Conservation (phyloP, 805 yeast species). For the Barnettozyma populi region DNA sequence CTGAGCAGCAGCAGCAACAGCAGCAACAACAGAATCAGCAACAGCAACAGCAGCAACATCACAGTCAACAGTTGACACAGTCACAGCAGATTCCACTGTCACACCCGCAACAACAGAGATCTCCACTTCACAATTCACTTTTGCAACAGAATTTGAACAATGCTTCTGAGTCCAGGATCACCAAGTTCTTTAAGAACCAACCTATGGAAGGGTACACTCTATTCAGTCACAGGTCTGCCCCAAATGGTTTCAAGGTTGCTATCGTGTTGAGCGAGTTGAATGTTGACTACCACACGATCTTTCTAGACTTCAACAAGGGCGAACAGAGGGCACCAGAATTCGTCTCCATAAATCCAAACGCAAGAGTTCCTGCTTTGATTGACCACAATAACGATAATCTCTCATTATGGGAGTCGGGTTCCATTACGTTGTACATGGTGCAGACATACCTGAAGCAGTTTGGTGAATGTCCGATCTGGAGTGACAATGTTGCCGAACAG, state of each 20-base stretch:
- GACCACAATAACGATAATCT: constrained; percentile 81
- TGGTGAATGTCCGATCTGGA: constrained; percentile 75
- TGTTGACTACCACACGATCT: constrained; percentile 71
- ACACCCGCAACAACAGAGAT: constrained; percentile 19
- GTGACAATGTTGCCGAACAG: constrained; percentile 72
- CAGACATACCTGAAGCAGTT: constrained; percentile 58
- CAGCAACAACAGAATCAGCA: constrained; percentile 3
- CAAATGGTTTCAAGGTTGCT: constrained; percentile 95
- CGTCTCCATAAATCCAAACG: constrained; percentile 91
- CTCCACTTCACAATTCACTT: constrained; percentile 11
- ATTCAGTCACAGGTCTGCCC: constrained; percentile 83
- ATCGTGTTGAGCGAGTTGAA: constrained; percentile 81
- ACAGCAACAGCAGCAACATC: constrained; percentile 2
- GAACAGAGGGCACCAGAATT: constrained; percentile 94
- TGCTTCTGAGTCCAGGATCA: constrained; percentile 52
- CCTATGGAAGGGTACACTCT: constrained; percentile 81
- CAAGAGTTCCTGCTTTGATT: constrained; percentile 89
- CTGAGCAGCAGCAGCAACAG: constrained; percentile 5
- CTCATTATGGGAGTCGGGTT: constrained; percentile 93
- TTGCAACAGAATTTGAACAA: constrained; percentile 34
- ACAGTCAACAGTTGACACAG: constrained; percentile 2
- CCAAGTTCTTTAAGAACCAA: constrained; percentile 66
- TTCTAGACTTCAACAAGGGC: constrained; percentile 79
- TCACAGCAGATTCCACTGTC: constrained; percentile 25
- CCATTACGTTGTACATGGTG: constrained; percentile 78